Base-by-base conservation (phyloP, 495 filamentous ascomycete species). In the Apodospora peruviana region DNA sequence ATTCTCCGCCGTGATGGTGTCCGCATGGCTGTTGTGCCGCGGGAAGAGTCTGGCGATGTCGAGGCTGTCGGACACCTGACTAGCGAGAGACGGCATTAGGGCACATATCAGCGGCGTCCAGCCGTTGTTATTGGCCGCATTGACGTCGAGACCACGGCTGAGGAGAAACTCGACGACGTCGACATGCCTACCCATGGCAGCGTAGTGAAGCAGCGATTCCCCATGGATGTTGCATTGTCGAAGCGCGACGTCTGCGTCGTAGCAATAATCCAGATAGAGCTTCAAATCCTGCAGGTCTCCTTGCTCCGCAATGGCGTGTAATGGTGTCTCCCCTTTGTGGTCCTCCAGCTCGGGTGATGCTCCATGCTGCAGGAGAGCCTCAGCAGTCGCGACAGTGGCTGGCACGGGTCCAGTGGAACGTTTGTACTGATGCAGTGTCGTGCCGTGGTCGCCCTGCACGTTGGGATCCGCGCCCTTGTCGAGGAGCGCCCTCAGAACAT, bases 91-190 rank as follows among this genome's bases (percentile, higher is more conserved):
- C 5, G 51, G 56, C 29, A 43, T 48, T 21, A 61, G 43, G 21
- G 52, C 58, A 34, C 55, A 61, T 16, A 61, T 35, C n/a, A 58
- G 43, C 11, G 58, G 51, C 16, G 51, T 61, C 58, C 55, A 61
- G 17, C 56, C 49, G 34, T 61, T 52, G 37, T 40, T 18, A 42
- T 36, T 58, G 7, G 27, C 36, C 14, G 32, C 38, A 35, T 61
- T 52, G 44, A 50, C 45, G 43, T 51, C 37, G 9, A 61, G 48
- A 35, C 58, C 52, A 12, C 34, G 44, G 27, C 20, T 14, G 2
- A 58, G 27, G 4, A 61, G 45, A 37, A 52, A 61, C 29, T 48
- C 48, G 16, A 58, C 44, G 3, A 45, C 45, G 20, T 56, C 58
- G 12, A 47, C 4, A 16, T 43, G 35, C 16, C 52, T 37, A 4